phyloP scores from a whole-genome alignment of 306 rosid species.

The Acacia melanoxylon region DNA sequence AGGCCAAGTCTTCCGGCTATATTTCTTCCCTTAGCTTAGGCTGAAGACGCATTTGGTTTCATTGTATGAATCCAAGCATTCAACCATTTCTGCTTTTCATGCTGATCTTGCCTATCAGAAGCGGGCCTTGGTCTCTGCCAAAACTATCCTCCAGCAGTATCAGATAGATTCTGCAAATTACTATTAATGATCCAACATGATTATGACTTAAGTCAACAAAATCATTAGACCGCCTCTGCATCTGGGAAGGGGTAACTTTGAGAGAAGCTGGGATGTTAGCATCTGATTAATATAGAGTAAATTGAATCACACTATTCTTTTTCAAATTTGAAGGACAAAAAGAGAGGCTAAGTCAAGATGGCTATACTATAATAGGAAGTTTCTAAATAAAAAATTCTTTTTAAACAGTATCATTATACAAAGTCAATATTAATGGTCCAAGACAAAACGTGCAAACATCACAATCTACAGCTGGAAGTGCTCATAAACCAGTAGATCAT shows the following conservation, averaged over 20 bases:
- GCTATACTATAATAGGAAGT: background rate
- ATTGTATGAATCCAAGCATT: background rate
- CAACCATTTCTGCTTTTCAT: background rate
- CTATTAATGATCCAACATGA: slow-evolving; percentile 11
- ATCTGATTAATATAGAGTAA: background rate
- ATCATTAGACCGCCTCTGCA: slow-evolving; percentile 31
- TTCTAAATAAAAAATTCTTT: background rate
- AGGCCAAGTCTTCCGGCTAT: background rate
- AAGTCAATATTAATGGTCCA: slow-evolving; percentile 12
- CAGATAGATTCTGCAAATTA: slow-evolving; percentile 22
- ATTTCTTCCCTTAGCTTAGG: background rate
- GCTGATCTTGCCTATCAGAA: slow-evolving; percentile 22
- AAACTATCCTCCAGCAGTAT: slow-evolving; percentile 36
- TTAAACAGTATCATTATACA: background rate
- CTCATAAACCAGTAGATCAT: slow-evolving; percentile 86
- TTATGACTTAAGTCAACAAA: slow-evolving; percentile 33
- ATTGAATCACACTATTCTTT: background rate
- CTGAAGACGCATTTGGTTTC: background rate
- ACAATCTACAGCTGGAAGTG: slow-evolving; percentile 97
- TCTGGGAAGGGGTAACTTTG: slow-evolving; percentile 58
- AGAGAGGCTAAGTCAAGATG: background rate
- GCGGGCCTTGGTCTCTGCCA: slow-evolving; percentile 11
- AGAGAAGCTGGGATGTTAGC: slow-evolving; percentile 43
- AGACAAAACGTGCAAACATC: slow-evolving; percentile 36
- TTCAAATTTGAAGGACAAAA: background rate